phyloP scores from a whole-genome alignment of 495 filamentous ascomycete genomes.

The Neurospora sp. region DNA sequence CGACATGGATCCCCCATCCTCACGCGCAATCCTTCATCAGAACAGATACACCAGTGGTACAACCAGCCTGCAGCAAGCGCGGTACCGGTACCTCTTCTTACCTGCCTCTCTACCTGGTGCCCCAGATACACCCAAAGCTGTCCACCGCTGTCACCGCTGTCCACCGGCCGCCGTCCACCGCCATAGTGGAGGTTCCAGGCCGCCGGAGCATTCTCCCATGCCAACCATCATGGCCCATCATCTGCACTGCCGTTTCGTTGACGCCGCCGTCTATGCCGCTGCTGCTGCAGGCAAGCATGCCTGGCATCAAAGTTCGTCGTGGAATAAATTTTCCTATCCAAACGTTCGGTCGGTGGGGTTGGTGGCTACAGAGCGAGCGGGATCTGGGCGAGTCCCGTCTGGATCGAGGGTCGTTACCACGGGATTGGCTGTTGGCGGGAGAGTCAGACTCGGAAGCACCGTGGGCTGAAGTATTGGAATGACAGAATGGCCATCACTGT shows the following conservation, averaged over 20 bases:
- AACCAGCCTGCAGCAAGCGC: constrained; percentile 9
- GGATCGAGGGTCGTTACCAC: not conserved
- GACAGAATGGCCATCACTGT: not conserved
- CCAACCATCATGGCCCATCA: not conserved
- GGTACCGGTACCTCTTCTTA: constrained; percentile 18
- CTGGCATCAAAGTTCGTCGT: constrained; percentile 1
- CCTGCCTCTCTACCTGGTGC: not conserved
- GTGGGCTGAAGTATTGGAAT: not conserved
- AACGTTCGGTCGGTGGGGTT: constrained; percentile 18
- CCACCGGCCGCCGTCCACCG: constrained; percentile 7
- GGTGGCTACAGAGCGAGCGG: not conserved
- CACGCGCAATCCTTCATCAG: constrained; percentile 16
- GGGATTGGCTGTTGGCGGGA: not conserved
- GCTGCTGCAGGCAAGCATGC: not conserved
- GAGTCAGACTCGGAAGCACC: not conserved
- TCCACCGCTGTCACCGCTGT: constrained; percentile 12
- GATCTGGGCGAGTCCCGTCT: not conserved
- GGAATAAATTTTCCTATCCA: constrained; percentile 7
- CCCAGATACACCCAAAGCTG: constrained; percentile 11
- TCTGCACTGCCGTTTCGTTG: not conserved
- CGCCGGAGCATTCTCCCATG: not conserved
- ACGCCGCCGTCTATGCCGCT: not conserved
- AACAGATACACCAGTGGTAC: constrained; percentile 14
- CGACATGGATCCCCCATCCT: constrained; percentile 26
- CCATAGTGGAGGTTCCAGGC: not conserved